Evolutionary conservation across 2,329 filamentous ascomycete species (phyloP).

Genomic region (Seiridium unicorne): DNA sequence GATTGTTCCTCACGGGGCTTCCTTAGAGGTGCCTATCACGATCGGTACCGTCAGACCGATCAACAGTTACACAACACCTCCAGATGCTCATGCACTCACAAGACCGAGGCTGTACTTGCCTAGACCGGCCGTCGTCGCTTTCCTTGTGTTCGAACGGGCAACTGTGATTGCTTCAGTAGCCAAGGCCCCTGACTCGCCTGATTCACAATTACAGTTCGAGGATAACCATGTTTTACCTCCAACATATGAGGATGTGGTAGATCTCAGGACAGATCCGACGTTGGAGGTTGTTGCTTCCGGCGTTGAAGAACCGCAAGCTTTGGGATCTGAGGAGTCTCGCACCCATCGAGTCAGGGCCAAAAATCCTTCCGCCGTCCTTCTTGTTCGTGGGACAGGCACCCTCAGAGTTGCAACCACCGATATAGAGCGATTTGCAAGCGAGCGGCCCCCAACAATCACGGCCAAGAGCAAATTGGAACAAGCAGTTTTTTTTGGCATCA

Average conservation of each 20-base stretch:
- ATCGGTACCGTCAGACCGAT: conserved; percentile 69
- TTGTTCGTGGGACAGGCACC: conserved; percentile 62
- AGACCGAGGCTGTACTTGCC: conserved; percentile 74
- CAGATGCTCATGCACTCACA: conserved; percentile 37
- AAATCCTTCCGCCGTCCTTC: conserved; percentile 59
- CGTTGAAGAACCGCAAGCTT: conserved; percentile 54
- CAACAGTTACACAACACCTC: conserved; percentile 59
- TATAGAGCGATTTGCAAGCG: conserved; percentile 57
- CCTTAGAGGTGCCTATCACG: conserved; percentile 32
- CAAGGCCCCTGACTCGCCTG: conserved; percentile 66
- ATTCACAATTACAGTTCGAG: conserved; percentile 66
- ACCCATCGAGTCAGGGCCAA: conserved; percentile 55
- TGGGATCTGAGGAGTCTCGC: conserved; percentile 44
- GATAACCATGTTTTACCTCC: conserved; percentile 63
- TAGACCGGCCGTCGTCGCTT: conserved; percentile 75
- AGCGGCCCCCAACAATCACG: conserved; percentile 62
- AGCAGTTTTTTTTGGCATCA: conserved; percentile 86
- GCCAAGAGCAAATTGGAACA: conserved; percentile 91
- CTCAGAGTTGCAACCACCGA: conserved; percentile 59
- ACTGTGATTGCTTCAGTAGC: conserved; percentile 75
- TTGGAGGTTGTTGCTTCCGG: conserved; percentile 65
- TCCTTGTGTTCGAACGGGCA: conserved; percentile 76
- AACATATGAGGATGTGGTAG: conserved; percentile 83
- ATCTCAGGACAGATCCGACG: conserved; percentile 66
- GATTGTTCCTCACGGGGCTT: conserved; percentile 51